Evolutionary conservation across 23 red algal species (phyloP), one percentile per base, ranked within the genome.

Genomic region (Cyanidioschyzon merolae): DNA sequence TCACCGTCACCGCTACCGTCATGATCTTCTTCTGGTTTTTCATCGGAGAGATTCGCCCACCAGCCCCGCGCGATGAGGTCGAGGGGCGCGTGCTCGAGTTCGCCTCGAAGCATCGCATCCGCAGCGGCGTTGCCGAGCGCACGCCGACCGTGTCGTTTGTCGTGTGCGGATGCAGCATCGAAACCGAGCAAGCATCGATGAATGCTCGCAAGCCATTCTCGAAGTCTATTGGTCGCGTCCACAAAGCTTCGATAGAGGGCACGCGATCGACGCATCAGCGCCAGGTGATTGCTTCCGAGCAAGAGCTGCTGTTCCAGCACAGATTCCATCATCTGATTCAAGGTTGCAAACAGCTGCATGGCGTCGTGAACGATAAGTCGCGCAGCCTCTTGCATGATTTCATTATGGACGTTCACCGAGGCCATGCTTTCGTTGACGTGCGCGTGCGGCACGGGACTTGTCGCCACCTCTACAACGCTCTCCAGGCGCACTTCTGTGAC

Each of bases 231-330:
- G 2, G 32, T 35, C 63, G 29, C 30, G 16, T 35, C 32, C 63
- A 71, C 63, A 27, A 32, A 71, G 7, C 32, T 7, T 27, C 3
- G 12, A 27, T 71, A 71, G 63, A 25, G 63, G 12, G 21, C n/a
- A 7, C 63, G 63, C 21, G n/a, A 71, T 25, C 29, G 32, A 71
- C 63, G 63, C 63, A 71, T 71, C 63, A 71, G 63, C 32, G 12
- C 29, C 3, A 35, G n/a, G 29, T 35, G 21, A 35, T 35, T 71
- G 63, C 63, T 35, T 7, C 63, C 32, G 29, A 71, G 63, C 7
- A 71, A 71, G n/a, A 71, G n/a, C 63, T 71, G 63, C 32, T 71
- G 63, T 27, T 71, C 63, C 16, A 71, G 63, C 3, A 71, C 32
- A 7, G 21, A 35, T 27, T 71, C 63, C 16, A 71, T 32, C 63